phyloP scores from a whole-genome alignment of 148 eudicot species.

The Persicaria tinctoria region DNA sequence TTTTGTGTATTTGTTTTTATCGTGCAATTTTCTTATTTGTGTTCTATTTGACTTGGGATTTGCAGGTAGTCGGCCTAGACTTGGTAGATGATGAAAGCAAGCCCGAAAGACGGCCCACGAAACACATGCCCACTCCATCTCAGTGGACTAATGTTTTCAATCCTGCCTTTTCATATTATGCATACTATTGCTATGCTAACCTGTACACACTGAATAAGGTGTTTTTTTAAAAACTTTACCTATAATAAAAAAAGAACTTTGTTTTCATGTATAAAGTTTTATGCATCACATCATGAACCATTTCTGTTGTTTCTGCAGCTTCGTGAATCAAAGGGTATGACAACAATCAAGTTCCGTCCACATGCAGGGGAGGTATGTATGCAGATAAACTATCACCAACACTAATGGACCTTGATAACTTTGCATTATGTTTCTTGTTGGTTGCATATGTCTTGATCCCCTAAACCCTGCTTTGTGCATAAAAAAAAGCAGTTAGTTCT shows the following conservation, averaged over 20 bases:
- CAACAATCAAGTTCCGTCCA: slow-evolving; percentile 89
- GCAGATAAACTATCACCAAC: neutral
- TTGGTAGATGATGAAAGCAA: slow-evolving; percentile 98
- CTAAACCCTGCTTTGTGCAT: no score
- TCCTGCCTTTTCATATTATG: slow-evolving; percentile 91
- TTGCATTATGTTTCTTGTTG: neutral
- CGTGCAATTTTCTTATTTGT: neutral
- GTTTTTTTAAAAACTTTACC: neutral
- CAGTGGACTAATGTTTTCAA: slow-evolving; percentile 95
- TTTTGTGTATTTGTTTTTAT: neutral
- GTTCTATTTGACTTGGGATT: slow-evolving; percentile 6
- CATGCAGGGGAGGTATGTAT: slow-evolving; percentile 98
- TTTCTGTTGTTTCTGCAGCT: slow-evolving; percentile 50
- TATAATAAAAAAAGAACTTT: neutral
- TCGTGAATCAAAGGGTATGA: slow-evolving; percentile 98
- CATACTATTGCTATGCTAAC: slow-evolving; percentile 95
- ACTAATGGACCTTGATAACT: neutral
- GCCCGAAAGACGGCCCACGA: slow-evolving; percentile 98
- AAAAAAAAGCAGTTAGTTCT: neutral
- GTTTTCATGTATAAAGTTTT: neutral
- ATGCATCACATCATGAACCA: neutral
- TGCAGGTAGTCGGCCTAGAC: slow-evolving; percentile 93
- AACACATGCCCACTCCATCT: slow-evolving; percentile 97
- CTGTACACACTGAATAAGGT: slow-evolving; percentile 98
- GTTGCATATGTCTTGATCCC: neutral